These are phyloP conservation scores for Diplodia scrobiculata DNA, from an alignment of 2,329 filamentous ascomycete genomes.

Conservation along the genomic window DNA sequence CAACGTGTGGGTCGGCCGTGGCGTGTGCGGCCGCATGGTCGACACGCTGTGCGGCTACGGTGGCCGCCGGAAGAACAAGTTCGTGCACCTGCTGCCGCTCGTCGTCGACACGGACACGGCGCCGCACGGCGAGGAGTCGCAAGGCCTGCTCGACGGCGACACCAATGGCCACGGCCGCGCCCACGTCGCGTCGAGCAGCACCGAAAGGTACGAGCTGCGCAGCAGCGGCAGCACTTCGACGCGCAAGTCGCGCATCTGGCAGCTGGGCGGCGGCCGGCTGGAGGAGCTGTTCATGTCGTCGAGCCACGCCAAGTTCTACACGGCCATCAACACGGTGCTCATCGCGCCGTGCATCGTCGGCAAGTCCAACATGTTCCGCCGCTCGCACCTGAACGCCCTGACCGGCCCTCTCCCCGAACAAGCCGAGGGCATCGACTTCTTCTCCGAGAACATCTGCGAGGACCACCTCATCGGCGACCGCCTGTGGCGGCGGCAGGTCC, in stretches of 20 bases:
- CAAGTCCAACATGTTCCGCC: constrained; percentile 98
- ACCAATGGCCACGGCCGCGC: background rate
- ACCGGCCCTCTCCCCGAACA: constrained; percentile 55
- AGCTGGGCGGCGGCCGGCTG: constrained; percentile 69
- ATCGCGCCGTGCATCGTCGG: constrained; percentile 92
- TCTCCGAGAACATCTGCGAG: constrained; percentile 95
- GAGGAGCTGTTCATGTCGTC: constrained; percentile 96
- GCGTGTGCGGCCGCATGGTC: constrained; percentile 83
- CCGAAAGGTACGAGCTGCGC: constrained; percentile 33
- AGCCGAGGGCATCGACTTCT: constrained; percentile 80
- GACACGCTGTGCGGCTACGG: constrained; percentile 76
- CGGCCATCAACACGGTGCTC: constrained; percentile 89
- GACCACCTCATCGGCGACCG: constrained; percentile 94
- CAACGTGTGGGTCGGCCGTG: constrained; percentile 86
- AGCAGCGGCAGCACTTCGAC: background rate
- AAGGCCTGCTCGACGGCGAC: constrained; percentile 14
- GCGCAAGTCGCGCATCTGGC: constrained; percentile 12
- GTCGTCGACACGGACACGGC: constrained; percentile 67
- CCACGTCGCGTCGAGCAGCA: constrained; percentile 31
- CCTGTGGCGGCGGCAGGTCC: constrained; percentile 71
- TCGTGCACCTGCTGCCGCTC: constrained; percentile 90
- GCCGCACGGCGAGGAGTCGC: constrained; percentile 36
- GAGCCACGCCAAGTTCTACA: constrained; percentile 95
- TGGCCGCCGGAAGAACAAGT: constrained; percentile 65
- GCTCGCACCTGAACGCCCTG: constrained; percentile 79